Percentiles rank a stretch among this genome's conserved stretches.
phyloP scores from a whole-genome alignment of 2,329 filamentous ascomycete species.

The Ceratocystis papillata region DNA sequence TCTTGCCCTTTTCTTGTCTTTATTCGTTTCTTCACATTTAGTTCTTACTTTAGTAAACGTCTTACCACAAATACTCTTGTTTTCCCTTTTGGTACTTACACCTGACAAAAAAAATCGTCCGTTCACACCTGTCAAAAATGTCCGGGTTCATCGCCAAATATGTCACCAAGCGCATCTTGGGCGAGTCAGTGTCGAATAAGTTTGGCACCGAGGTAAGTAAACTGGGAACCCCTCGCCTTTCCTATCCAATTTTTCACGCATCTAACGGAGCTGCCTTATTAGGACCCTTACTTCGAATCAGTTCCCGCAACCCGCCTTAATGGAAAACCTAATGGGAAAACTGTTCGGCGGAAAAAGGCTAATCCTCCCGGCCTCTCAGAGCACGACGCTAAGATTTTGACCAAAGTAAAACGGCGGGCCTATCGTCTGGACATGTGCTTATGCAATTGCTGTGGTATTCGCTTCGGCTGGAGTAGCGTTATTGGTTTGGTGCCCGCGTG shows the following conservation, averaged over 20 bases:
- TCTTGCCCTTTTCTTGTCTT: background rate
- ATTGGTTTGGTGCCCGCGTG: slow-evolving; percentile 75
- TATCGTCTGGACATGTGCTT: slow-evolving; percentile 77
- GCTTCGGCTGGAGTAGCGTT: slow-evolving; percentile 80
- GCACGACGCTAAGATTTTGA: slow-evolving; percentile 72
- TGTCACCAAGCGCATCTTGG: slow-evolving; percentile 46
- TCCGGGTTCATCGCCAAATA: slow-evolving; percentile 43
- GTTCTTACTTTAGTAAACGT: background rate
- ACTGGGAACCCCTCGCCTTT: too few relatives aligned
- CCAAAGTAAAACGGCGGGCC: slow-evolving; percentile 72
- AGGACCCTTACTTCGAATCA: slow-evolving; percentile 87
- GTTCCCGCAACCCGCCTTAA: slow-evolving; percentile 62
- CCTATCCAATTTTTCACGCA: too few relatives aligned
- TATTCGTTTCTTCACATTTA: background rate
- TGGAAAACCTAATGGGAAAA: slow-evolving; percentile 55
- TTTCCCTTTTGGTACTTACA: background rate
- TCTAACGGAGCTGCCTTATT: slow-evolving; percentile 13
- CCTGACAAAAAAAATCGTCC: background rate
- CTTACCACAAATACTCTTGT: background rate
- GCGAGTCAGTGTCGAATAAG: slow-evolving; percentile 47
- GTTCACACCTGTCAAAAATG: slow-evolving; percentile 34
- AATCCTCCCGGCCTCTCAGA: slow-evolving; percentile 71
- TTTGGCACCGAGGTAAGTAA: slow-evolving; percentile 44
- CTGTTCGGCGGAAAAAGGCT: slow-evolving; percentile 76
- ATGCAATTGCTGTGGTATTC: slow-evolving; percentile 69